Conservation (phyloP, 2,329 filamentous ascomycete species). For the Neophaeococcomyces aloes region DNA sequence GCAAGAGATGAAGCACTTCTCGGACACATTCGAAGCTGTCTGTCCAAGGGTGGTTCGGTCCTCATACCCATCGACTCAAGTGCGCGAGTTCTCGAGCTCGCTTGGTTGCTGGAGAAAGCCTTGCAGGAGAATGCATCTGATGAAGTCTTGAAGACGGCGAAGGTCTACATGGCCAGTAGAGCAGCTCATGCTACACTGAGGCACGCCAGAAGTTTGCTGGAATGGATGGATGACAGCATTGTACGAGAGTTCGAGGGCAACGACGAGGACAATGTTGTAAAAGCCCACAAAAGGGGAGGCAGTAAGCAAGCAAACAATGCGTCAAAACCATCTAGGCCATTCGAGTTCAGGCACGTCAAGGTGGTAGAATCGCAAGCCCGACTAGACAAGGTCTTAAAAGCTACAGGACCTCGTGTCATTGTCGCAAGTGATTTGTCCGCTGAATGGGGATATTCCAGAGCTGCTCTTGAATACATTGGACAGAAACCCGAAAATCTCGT, state of each 20-base stretch:
- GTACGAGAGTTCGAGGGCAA: slow-evolving; percentile 73
- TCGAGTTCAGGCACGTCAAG: slow-evolving; percentile 79
- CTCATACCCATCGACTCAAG: slow-evolving; percentile 91
- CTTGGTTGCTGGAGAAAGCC: slow-evolving; percentile 83
- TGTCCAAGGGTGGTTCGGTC: slow-evolving; percentile 76
- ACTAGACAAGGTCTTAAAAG: slow-evolving; percentile 57
- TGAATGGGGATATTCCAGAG: slow-evolving; percentile 90
- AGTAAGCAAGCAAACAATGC: slow-evolving; percentile 32
- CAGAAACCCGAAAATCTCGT: slow-evolving; percentile 71
- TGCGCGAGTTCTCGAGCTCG: slow-evolving; percentile 82
- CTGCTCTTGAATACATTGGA: slow-evolving; percentile 63
- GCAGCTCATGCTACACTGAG: slow-evolving; percentile 82
- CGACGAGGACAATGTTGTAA: slow-evolving; percentile 28
- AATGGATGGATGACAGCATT: slow-evolving; percentile 98
- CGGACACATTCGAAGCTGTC: slow-evolving; percentile 66
- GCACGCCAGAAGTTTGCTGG: slow-evolving; percentile 87
- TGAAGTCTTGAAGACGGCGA: slow-evolving; percentile 40
- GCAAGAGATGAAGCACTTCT: slow-evolving; percentile 80
- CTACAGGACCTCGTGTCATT: slow-evolving; percentile 57
- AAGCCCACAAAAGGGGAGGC: slow-evolving; percentile 31
- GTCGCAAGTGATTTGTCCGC: slow-evolving; percentile 81
- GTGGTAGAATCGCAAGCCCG: slow-evolving; percentile 73
- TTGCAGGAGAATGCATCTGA: slow-evolving; percentile 57
- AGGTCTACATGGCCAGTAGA: slow-evolving; percentile 71
- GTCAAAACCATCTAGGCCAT: slow-evolving; percentile 53